These are phyloP conservation scores for Yueomyces sp. DNA, from an alignment of 1,139 yeast genomes.

Conservation along the genomic window DNA sequence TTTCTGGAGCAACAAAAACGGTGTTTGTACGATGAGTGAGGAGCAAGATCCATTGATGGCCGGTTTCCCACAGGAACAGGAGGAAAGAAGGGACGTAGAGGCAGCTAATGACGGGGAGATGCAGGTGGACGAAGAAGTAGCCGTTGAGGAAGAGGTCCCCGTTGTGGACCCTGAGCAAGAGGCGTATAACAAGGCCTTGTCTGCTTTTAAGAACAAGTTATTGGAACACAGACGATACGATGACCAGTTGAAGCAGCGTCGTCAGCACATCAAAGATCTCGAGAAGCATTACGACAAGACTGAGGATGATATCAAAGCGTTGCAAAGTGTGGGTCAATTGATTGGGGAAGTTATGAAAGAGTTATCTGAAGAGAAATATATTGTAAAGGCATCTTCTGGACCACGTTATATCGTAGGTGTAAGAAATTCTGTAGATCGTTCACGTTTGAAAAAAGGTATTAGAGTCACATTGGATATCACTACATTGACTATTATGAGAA, in stretches of 20 bases:
- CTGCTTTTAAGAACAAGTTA: slow-evolving; percentile 71
- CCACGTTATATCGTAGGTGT: slow-evolving; percentile 98
- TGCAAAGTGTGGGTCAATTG: slow-evolving; percentile 95
- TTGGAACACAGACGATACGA: slow-evolving; percentile 94
- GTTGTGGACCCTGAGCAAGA: slow-evolving; percentile 39
- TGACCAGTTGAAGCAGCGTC: slow-evolving; percentile 72
- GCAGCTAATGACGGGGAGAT: slow-evolving; percentile 1
- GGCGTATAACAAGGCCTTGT: slow-evolving; percentile 71
- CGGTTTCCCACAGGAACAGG: slow-evolving; percentile 36
- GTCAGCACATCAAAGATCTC: slow-evolving; percentile 72
- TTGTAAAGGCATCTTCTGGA: slow-evolving; percentile 94
- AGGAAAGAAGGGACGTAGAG: slow-evolving; percentile 1
- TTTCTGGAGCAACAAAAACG: not conserved
- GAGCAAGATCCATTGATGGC: slow-evolving; percentile 65
- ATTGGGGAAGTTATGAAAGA: slow-evolving; percentile 96
- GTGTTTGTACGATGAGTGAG: slow-evolving; percentile 35
- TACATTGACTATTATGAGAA: slow-evolving; percentile 93
- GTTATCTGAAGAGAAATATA: slow-evolving; percentile 86
- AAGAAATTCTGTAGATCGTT: slow-evolving; percentile 81
- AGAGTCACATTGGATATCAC: slow-evolving; percentile 97
- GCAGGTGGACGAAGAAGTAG: slow-evolving; percentile 6
- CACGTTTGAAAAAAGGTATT: slow-evolving; percentile 78
- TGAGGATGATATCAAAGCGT: slow-evolving; percentile 91
- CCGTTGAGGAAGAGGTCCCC: slow-evolving; percentile 9
- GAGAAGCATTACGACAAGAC: slow-evolving; percentile 84